Evolutionary conservation across 257 asterid species (phyloP).

Genomic region (Rauvolfia tetraphylla): DNA sequence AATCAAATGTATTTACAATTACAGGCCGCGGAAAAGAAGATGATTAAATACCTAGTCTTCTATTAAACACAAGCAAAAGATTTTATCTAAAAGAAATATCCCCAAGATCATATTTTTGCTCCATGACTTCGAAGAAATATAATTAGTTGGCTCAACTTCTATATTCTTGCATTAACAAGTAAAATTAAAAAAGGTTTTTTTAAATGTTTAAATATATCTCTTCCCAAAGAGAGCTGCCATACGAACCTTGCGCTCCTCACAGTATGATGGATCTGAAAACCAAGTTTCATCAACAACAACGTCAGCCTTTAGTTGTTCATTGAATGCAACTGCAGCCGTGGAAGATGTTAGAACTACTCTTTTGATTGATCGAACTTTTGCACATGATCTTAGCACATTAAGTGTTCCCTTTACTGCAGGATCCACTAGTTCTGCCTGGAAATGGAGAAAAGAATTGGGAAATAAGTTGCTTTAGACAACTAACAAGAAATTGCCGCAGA

Average conservation of each 20-base stretch:
- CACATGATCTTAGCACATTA: constrained; percentile 47
- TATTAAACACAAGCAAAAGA: too few relatives aligned
- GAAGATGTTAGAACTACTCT: constrained; percentile 60
- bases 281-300: constrained; percentile 55
- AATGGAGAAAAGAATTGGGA: not conserved
- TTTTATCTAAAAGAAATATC: too few relatives aligned
- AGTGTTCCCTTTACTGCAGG: constrained; percentile 59
- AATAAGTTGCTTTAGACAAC: not conserved
- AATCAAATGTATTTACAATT: too few relatives aligned
- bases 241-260: constrained; percentile 49
- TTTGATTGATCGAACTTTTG: constrained; percentile 27
- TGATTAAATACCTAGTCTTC: not conserved
- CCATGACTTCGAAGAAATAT: not conserved
- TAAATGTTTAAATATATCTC: too few relatives aligned
- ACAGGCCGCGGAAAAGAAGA: not conserved
- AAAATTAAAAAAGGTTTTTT: not conserved
- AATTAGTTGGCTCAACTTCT: not conserved
- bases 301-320: constrained; percentile 21
- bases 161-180: not conserved
- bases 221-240: too few relatives aligned
- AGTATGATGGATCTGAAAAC: constrained; percentile 51
- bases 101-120: not conserved
- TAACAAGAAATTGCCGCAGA: not conserved
- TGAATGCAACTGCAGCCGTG: constrained; percentile 26
- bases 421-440: constrained; percentile 45